Conservation (phyloP, 306 rosid species). For the Inga leiocalycina region DNA sequence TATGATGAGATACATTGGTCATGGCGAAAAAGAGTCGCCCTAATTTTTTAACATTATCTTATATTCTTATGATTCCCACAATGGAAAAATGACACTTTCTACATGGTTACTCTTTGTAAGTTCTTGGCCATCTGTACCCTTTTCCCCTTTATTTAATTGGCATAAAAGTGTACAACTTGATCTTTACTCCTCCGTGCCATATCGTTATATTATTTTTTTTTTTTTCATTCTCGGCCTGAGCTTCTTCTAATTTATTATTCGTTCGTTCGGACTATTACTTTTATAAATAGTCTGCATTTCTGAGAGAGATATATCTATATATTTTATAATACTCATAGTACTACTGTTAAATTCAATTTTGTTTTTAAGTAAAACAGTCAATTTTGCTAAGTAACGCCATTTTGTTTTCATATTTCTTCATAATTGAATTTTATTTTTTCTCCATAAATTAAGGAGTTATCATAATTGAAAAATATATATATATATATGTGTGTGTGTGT, state of each 20-base stretch:
- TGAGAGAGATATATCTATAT: too few species aligned
- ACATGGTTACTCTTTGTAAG: neutral
- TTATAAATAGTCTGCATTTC: too few species aligned
- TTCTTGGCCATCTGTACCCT: neutral
- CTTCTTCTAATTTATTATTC: neutral
- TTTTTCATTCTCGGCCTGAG: neutral
- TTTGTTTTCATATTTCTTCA: too few species aligned
- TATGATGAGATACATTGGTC: conserved; percentile 21
- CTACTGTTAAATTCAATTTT: too few species aligned
- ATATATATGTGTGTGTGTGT: too few species aligned
- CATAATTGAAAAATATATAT: too few species aligned
- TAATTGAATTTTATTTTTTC: too few species aligned
- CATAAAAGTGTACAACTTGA: neutral
- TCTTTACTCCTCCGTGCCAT: neutral
- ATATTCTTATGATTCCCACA: neutral
- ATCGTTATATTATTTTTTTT: neutral
- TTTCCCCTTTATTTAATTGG: neutral
- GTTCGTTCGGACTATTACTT: neutral
- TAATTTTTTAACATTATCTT: conserved; percentile 7
- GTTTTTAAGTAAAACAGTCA: too few species aligned
- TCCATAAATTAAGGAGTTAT: too few species aligned
- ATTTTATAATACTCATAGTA: too few species aligned
- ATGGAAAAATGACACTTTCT: neutral
- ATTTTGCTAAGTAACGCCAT: too few species aligned
- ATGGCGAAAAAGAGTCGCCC: neutral